phyloP scores from a whole-genome alignment of 106 monocot genomes.

The Phalaenopsis equestris region DNA sequence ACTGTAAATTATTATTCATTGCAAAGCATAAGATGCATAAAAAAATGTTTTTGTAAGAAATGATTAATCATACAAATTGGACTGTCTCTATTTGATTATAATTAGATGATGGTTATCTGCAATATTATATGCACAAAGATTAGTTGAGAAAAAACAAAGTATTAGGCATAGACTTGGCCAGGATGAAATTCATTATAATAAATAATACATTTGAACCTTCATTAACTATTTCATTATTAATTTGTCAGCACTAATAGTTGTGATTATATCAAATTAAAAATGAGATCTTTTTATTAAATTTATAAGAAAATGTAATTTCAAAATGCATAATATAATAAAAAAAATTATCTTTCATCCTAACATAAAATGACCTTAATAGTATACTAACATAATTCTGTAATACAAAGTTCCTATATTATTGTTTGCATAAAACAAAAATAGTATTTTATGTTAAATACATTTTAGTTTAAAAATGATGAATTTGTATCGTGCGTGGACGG shows the following conservation, averaged over 20 bases:
- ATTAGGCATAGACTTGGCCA: not conserved
- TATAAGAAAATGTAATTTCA: too few relatives aligned
- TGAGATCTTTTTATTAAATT: too few relatives aligned
- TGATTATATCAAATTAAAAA: too few relatives aligned
- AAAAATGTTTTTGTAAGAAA: not conserved
- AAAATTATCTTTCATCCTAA: too few relatives aligned
- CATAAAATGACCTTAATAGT: too few relatives aligned
- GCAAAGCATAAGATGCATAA: not conserved
- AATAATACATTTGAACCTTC: not conserved
- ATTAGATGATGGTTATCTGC: not conserved
- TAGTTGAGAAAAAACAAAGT: not conserved
- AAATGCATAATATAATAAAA: too few relatives aligned
- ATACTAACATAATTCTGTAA: too few relatives aligned
- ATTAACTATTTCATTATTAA: not conserved
- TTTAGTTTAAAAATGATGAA: not conserved
- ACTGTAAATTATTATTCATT: too few relatives aligned
- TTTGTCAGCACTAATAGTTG: not conserved
- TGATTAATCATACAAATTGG: not conserved
- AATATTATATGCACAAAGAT: not conserved
- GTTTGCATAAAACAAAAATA: not conserved
- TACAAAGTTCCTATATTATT: too few relatives aligned
- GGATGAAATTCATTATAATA: constrained; percentile 2
- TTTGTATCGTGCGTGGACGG: not conserved
- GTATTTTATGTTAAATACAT: not conserved
- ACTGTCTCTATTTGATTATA: not conserved